Evolutionary conservation across 2,329 filamentous ascomycete genomes (phyloP).

Genomic region (Leptodontidium sp.): DNA sequence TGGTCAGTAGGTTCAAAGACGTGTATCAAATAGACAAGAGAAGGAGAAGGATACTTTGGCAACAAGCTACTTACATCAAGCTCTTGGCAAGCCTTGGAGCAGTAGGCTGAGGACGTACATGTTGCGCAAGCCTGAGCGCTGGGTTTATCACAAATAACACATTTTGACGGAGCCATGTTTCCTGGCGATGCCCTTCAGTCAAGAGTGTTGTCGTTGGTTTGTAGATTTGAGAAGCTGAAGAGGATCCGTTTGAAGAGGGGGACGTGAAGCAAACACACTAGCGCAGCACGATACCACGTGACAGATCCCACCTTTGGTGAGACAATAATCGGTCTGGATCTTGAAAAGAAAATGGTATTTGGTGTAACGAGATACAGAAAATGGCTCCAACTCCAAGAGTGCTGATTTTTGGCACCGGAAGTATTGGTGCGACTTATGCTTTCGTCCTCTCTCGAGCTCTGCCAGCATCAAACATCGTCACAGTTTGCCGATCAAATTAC

Average conservation of each 20-base stretch:
- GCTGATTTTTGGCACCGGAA: slow-evolving; percentile 47
- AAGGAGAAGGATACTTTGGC: not conserved
- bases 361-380: not conserved
- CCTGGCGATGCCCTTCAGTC: too few species aligned
- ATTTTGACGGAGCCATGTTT: slow-evolving; percentile 11
- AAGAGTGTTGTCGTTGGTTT: not conserved
- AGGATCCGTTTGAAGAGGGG: not conserved
- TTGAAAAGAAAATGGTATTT: not conserved
- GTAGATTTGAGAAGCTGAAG: not conserved
- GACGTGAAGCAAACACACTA: slow-evolving; percentile 4
- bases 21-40: not conserved
- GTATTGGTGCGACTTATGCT: slow-evolving; percentile 46
- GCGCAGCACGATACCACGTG: not conserved
- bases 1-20: not conserved
- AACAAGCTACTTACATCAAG: not conserved
- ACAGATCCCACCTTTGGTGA: not conserved
- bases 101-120: slow-evolving; percentile 21
- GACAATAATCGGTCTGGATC: not conserved
- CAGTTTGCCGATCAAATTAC: slow-evolving; percentile 49
- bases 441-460: slow-evolving; percentile 44
- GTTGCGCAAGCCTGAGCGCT: slow-evolving; percentile 6
- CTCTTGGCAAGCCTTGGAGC: slow-evolving; percentile 16
- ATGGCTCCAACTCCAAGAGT: slow-evolving; percentile 28
- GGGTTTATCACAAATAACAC: slow-evolving; percentile 16
- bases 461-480: slow-evolving; percentile 40